Evolutionary conservation across 2,329 filamentous ascomycete species (phyloP).

Genomic region (Rasamsonia emersonii): DNA sequence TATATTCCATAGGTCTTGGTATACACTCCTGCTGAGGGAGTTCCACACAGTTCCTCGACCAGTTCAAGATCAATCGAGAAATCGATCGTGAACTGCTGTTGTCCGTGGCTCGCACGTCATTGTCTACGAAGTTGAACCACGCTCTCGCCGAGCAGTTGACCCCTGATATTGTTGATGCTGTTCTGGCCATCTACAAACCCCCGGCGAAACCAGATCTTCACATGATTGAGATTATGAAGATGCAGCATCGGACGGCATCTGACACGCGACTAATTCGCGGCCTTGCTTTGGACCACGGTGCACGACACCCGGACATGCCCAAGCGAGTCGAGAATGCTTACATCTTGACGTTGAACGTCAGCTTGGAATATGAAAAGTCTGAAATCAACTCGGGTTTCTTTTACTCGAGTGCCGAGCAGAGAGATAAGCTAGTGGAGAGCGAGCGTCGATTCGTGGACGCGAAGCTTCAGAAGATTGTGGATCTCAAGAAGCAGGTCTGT

Average conservation of each 20-base stretch:
- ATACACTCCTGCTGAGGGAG: constrained; percentile 1
- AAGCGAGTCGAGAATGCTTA: constrained; percentile 92
- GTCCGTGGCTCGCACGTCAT: constrained; percentile 85
- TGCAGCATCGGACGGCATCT: constrained; percentile 94
- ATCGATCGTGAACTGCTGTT: constrained; percentile 91
- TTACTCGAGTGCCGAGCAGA: constrained; percentile 93
- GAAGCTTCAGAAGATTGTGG: constrained; percentile 94
- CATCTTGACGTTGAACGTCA: constrained; percentile 93
- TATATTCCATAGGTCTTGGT: constrained; percentile 1
- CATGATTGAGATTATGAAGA: constrained; percentile 99
- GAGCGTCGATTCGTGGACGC: constrained; percentile 93
- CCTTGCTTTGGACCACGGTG: constrained; percentile 87
- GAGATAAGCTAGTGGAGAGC: constrained; percentile 95
- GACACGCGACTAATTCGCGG: constrained; percentile 95
- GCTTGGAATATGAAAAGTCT: constrained; percentile 96
- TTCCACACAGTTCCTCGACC: constrained; percentile 67
- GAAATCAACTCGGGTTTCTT: constrained; percentile 99
- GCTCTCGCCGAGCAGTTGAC: constrained; percentile 85
- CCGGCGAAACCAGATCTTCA: constrained; percentile 91
- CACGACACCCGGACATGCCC: constrained; percentile 95
- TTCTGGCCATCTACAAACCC: constrained; percentile 84
- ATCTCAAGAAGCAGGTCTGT: constrained; percentile 95
- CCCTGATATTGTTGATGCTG: constrained; percentile 90
- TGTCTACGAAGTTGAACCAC: constrained; percentile 89
- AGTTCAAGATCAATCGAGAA: constrained; percentile 80